Percentiles rank a stretch among this genome's conserved stretches.
Conservation (phyloP, 768 basidiomycete genomes). For the Hebeloma cylindrosporum region DNA sequence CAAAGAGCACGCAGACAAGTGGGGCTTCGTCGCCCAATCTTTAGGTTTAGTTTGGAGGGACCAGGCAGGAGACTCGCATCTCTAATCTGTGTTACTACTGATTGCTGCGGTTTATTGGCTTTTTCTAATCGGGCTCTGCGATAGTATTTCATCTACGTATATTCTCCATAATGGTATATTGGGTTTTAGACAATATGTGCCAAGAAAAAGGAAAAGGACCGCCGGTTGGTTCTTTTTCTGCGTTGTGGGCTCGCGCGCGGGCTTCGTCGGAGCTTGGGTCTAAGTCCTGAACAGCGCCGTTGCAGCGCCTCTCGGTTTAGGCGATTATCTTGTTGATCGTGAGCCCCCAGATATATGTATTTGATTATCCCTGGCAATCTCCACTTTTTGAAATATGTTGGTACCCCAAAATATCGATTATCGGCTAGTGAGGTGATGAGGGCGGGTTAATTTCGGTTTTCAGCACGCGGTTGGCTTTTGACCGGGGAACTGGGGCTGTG, state of each 20-base stretch:
- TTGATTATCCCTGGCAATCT: too few species aligned
- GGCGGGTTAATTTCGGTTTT: constrained; percentile 70
- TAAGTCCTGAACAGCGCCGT: too few species aligned
- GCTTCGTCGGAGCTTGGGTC: too few species aligned
- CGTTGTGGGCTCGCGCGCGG: too few species aligned
- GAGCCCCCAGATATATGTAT: too few species aligned
- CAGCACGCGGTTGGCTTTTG: constrained; percentile 79
- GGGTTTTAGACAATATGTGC: too few species aligned
- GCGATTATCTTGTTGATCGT: too few species aligned
- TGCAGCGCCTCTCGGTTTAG: too few species aligned
- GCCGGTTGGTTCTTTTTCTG: too few species aligned
- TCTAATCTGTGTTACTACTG: constrained; percentile 7
- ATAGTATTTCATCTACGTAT: neutral
- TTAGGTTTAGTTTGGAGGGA: constrained; percentile 50
- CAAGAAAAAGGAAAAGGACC: too few species aligned
- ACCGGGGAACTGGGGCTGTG: constrained; percentile 86
- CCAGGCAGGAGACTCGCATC: constrained; percentile 18
- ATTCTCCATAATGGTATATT: neutral
- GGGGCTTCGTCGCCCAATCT: constrained; percentile 71
- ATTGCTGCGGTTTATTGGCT: neutral
- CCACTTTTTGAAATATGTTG: too few species aligned
- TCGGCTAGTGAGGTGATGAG: neutral
- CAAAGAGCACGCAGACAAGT: constrained; percentile 74
- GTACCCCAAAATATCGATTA: neutral
- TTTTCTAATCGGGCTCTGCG: neutral